phyloP scores from a whole-genome alignment of 73 alveolate genomes.

The Tetrahymena malaccensis region DNA sequence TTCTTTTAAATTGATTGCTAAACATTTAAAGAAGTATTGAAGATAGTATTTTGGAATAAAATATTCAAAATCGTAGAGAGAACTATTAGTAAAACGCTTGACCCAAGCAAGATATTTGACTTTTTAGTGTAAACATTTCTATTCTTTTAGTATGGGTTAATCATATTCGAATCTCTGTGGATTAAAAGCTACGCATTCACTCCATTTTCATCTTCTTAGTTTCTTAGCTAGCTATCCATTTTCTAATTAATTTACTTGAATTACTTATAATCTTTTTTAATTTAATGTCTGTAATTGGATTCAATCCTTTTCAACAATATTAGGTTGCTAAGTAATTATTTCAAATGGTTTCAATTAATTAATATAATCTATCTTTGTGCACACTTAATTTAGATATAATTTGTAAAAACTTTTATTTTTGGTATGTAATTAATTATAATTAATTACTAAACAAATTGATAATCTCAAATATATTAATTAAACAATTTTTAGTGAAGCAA shows the following conservation, averaged over 20 bases:
- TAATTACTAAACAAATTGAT: neutral
- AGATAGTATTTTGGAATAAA: neutral
- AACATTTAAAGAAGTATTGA: neutral
- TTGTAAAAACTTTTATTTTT: neutral
- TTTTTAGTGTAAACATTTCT: neutral
- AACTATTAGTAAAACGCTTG: neutral
- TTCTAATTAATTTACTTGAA: neutral
- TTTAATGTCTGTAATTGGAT: neutral
- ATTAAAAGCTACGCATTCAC: neutral
- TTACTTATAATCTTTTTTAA: neutral
- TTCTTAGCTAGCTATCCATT: neutral
- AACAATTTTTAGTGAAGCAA: neutral
- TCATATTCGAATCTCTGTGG: neutral
- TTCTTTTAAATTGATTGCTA: neutral
- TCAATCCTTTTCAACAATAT: neutral
- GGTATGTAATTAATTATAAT: neutral
- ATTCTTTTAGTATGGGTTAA: neutral
- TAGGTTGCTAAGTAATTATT: neutral
- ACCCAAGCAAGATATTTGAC: neutral
- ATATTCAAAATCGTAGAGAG: neutral
- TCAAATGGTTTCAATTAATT: neutral
- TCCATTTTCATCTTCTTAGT: neutral
- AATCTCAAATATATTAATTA: neutral
- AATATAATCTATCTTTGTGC: neutral
- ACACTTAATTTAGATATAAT: neutral